Evolutionary conservation across 169 alveolate species (phyloP).

Genomic region (Eimeria necatrix): DNA sequence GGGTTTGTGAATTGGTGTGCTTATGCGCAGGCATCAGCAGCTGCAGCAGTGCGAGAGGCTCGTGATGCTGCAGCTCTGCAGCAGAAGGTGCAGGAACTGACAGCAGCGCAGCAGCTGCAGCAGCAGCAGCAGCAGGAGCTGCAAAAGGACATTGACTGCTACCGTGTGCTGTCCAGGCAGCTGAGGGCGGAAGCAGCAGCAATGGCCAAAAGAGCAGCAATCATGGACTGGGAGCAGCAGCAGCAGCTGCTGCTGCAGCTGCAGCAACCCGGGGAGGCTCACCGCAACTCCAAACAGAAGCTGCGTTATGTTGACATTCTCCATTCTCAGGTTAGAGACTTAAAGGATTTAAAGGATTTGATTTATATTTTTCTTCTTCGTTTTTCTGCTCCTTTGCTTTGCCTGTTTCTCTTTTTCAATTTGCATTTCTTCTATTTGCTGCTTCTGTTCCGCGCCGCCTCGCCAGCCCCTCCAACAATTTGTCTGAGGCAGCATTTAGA

Average conservation of each 20-base stretch:
- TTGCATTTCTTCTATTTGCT: too few relatives aligned
- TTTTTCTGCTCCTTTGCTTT: not conserved
- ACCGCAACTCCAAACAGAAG: constrained; percentile 34
- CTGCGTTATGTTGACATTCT: constrained; percentile 11
- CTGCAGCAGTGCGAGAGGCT: constrained; percentile 46
- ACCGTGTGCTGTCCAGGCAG: constrained; percentile 60
- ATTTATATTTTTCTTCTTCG: not conserved
- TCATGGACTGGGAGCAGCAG: constrained; percentile 55
- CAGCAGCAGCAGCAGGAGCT: constrained; percentile 71
- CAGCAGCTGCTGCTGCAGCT: constrained; percentile 42
- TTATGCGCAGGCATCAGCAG: constrained; percentile 32
- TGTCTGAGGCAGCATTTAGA: too few relatives aligned
- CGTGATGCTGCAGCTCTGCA: constrained; percentile 60
- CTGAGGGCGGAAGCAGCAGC: constrained; percentile 40
- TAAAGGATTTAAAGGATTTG: not conserved
- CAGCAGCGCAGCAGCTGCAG: constrained; percentile 71
- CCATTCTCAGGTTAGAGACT: not conserved
- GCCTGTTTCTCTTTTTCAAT: not conserved
- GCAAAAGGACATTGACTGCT: constrained; percentile 41
- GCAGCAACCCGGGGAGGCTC: constrained; percentile 33
- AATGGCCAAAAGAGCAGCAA: constrained; percentile 19
- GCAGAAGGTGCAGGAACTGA: constrained; percentile 38
- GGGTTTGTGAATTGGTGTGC: not conserved
- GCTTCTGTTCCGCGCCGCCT: too few relatives aligned
- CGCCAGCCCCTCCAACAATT: too few relatives aligned